Percentiles rank a stretch among this genome's conserved stretches.
Conservation (phyloP, 108 stramenopile species). For the Pseudonitzschia pungens region DNA sequence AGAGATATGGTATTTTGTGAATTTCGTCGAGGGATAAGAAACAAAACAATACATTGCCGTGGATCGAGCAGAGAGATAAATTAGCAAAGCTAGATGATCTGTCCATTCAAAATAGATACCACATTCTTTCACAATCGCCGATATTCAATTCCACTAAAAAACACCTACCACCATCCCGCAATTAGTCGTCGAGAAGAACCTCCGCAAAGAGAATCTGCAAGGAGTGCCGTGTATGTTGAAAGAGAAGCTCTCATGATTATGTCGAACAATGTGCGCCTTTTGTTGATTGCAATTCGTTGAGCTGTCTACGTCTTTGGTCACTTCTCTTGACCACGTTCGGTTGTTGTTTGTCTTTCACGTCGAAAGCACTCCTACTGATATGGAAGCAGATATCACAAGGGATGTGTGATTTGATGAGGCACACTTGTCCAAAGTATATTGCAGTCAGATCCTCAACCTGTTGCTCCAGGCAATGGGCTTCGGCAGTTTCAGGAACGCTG, state of each 20-base stretch:
- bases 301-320: background rate
- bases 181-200: slow-evolving; percentile 82
- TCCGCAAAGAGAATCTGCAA: slow-evolving; percentile 69
- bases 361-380: no score
- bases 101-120: no score
- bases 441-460: no score
- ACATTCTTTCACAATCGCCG: background rate
- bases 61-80: background rate
- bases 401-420: no score
- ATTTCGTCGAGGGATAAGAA: background rate
- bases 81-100: background rate
- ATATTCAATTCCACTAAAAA: background rate
- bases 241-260: slow-evolving; percentile 40
- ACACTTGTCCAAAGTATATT: no score
- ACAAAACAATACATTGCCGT: background rate
- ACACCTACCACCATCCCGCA: slow-evolving; percentile 91
- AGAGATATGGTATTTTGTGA: background rate
- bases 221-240: slow-evolving; percentile 58
- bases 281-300: background rate
- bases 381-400: no score
- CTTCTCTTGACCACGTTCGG: background rate
- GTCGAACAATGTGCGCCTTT: background rate
- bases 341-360: background rate
- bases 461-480: no score
- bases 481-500: no score